Evolutionary conservation across 306 rosid genomes (phyloP).

Genomic region (Mimosa bimucronata): DNA sequence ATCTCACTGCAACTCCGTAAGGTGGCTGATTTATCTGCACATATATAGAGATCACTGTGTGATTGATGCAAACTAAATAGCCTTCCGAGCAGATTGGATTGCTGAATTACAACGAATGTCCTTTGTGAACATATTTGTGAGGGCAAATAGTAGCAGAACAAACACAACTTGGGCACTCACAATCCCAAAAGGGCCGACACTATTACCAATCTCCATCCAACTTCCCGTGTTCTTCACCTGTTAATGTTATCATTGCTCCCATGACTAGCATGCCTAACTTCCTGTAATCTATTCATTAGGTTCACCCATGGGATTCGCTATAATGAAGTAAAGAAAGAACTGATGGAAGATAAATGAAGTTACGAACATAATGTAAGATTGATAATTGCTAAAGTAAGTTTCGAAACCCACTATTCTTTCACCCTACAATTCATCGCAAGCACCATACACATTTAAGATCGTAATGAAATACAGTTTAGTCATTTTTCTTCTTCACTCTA

Average conservation of each 20-base stretch:
- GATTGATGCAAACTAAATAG: slow-evolving; percentile 48
- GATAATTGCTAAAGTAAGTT: slow-evolving; percentile 2
- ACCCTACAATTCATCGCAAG: slow-evolving; percentile 16
- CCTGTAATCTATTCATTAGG: not conserved
- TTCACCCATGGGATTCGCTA: not conserved
- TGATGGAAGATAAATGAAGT: slow-evolving; percentile 7
- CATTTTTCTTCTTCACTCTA: not conserved
- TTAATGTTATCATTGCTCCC: slow-evolving; percentile 48
- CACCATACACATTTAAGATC: slow-evolving; percentile 26
- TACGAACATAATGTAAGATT: slow-evolving; percentile 35
- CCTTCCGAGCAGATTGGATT: slow-evolving; percentile 57
- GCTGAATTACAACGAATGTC: slow-evolving; percentile 57
- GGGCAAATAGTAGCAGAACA: slow-evolving; percentile 77
- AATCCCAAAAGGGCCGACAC: slow-evolving; percentile 90
- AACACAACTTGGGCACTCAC: slow-evolving; percentile 94
- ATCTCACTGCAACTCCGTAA: slow-evolving; percentile 2
- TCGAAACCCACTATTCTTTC: slow-evolving; percentile 8
- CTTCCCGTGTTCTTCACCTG: slow-evolving; percentile 90
- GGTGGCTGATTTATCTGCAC: too few relatives aligned
- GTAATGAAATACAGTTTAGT: slow-evolving; percentile 10
- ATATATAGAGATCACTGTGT: not conserved
- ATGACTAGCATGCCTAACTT: slow-evolving; percentile 12
- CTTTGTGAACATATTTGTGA: slow-evolving; percentile 75
- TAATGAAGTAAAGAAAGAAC: slow-evolving; percentile 25
- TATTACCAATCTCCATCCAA: slow-evolving; percentile 96